A percentile compares a stretch with the other conserved stretches of the same genome.
phyloP scores from a whole-genome alignment of 805 yeast genomes.

The Ogataea neopini region DNA sequence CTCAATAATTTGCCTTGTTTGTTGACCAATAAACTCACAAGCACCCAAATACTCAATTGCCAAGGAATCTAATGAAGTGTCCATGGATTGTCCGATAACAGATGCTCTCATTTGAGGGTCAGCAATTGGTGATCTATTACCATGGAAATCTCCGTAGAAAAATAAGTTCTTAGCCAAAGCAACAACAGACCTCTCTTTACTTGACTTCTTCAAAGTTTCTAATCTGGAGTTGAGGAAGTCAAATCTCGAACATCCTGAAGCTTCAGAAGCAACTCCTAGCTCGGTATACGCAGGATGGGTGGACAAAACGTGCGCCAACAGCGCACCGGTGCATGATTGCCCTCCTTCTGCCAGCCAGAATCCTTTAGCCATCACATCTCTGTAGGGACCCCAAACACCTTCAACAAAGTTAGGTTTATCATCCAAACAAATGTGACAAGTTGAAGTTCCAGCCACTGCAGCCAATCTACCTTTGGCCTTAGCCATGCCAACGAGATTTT shows the following conservation, averaged over 20 bases:
- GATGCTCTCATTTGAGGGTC: slow-evolving; percentile 92
- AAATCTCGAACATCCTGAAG: slow-evolving; percentile 70
- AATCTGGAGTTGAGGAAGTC: slow-evolving; percentile 78
- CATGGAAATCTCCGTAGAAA: slow-evolving; percentile 95
- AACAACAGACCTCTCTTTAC: slow-evolving; percentile 68
- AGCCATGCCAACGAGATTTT: slow-evolving; percentile 47
- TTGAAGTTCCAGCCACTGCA: slow-evolving; percentile 97
- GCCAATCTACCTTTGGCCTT: slow-evolving; percentile 84
- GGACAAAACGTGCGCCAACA: slow-evolving; percentile 81
- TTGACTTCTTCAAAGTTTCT: slow-evolving; percentile 61
- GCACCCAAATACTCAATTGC: slow-evolving; percentile 90
- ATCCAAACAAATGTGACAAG: slow-evolving; percentile 91
- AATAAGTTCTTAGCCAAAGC: slow-evolving; percentile 81
- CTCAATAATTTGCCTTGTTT: slow-evolving; percentile 92
- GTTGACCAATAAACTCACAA: slow-evolving; percentile 96
- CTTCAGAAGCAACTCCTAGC: slow-evolving; percentile 64
- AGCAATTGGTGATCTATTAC: slow-evolving; percentile 97
- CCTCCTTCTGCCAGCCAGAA: slow-evolving; percentile 99
- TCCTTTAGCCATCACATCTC: slow-evolving; percentile 87
- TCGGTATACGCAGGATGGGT: slow-evolving; percentile 88
- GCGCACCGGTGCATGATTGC: slow-evolving; percentile 96
- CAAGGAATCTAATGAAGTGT: slow-evolving; percentile 76
- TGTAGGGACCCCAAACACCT: slow-evolving; percentile 99
- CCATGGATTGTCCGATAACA: slow-evolving; percentile 92
- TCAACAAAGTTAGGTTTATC: slow-evolving; percentile 83